phyloP scores from a whole-genome alignment of 192 early-diverging fungal genomes.

The Umbelopsis sp. region DNA sequence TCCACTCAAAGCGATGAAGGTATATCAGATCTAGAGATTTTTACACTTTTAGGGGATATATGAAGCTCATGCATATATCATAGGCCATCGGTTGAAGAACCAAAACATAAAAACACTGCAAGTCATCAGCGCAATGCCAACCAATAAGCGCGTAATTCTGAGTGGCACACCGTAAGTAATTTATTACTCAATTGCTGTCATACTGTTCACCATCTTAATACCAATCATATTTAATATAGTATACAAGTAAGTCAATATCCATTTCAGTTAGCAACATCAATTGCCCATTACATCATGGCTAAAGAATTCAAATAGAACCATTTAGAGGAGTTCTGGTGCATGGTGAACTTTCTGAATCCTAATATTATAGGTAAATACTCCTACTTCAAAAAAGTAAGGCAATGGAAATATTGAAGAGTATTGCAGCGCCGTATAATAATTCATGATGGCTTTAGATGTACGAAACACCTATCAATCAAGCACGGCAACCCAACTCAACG shows the following conservation, averaged over 20 bases:
- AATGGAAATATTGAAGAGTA: too few species aligned
- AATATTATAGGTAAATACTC: constrained; percentile 42
- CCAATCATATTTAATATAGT: not conserved
- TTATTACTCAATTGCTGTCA: not conserved
- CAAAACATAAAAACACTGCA: constrained; percentile 47
- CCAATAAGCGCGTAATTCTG: constrained; percentile 41
- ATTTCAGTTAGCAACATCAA: too few species aligned
- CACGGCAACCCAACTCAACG: constrained; percentile 43
- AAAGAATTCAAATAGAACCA: constrained; percentile 36
- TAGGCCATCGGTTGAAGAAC: constrained; percentile 42
- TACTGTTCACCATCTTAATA: not conserved
- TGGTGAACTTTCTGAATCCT: constrained; percentile 56
- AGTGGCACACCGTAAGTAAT: constrained; percentile 40
- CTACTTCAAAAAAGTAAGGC: constrained; percentile 36
- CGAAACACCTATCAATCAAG: constrained; percentile 44
- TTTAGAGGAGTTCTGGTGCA: constrained; percentile 46
- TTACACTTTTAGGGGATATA: too few species aligned
- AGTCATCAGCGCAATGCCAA: constrained; percentile 35
- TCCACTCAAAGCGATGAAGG: not conserved
- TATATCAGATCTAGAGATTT: too few species aligned
- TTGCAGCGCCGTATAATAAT: not conserved
- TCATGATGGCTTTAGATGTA: constrained; percentile 30
- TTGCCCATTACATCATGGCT: not conserved
- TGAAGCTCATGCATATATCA: not conserved
- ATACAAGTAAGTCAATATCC: constrained; percentile 29